phyloP scores from a whole-genome alignment of 2,329 filamentous ascomycete genomes.

The Apiospora hydei region DNA sequence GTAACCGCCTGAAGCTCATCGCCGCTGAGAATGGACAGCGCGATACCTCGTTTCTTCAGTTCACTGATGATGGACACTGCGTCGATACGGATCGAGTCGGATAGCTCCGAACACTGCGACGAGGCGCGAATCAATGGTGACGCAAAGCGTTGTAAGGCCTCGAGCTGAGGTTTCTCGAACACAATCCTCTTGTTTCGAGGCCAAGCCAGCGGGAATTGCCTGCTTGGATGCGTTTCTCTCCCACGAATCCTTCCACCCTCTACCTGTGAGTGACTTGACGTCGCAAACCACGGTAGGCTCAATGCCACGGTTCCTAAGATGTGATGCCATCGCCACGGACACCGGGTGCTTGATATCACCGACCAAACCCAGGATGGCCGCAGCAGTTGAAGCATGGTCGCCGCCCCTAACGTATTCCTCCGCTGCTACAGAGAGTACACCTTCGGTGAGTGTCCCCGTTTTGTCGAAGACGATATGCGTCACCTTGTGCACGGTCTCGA shows the following conservation, averaged over 20 bases:
- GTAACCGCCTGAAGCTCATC: constrained; percentile 60
- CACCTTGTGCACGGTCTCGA: constrained; percentile 67
- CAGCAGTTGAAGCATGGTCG: constrained; percentile 14
- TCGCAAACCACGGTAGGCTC: constrained; percentile 37
- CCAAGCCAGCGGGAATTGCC: constrained; percentile 60
- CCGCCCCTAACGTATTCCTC: constrained; percentile 41
- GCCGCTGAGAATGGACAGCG: constrained; percentile 58
- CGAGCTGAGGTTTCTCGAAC: constrained; percentile 46
- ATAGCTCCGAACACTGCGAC: constrained; percentile 53
- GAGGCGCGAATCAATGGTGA: constrained; percentile 47
- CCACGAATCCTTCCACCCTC: constrained; percentile 51
- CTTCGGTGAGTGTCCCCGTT: constrained; percentile 76
- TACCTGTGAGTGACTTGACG: constrained; percentile 50
- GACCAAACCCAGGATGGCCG: constrained; percentile 46
- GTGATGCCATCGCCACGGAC: constrained; percentile 47
- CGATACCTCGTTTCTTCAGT: constrained; percentile 48
- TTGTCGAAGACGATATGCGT: constrained; percentile 81
- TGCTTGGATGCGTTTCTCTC: constrained; percentile 47
- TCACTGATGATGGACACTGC: constrained; percentile 44
- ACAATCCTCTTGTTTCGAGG: constrained; percentile 37
- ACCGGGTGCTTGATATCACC: constrained; percentile 60
- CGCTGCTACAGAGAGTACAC: constrained; percentile 54
- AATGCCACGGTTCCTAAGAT: constrained; percentile 38
- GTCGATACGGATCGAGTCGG: constrained; percentile 55
- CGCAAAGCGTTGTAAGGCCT: constrained; percentile 56